A percentile compares a stretch with the other conserved stretches of the same genome.
These are phyloP conservation scores for Nicotiana rustica DNA, from an alignment of 305 asterid species.

Conservation along the genomic window DNA sequence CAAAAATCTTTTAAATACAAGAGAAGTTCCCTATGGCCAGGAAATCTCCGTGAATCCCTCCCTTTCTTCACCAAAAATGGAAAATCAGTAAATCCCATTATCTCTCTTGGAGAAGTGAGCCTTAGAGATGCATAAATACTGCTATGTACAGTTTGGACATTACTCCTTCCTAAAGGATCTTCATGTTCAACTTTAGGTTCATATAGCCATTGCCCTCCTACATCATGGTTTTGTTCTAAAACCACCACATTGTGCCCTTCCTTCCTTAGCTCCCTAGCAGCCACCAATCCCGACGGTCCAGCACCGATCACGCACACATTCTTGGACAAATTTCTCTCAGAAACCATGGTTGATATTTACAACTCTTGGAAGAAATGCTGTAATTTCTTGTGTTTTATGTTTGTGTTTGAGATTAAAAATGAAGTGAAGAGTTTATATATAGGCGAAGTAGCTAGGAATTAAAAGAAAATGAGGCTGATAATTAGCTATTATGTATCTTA, in stretches of 20 bases:
- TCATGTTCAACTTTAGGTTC: slow-evolving; percentile 60
- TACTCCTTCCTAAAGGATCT: slow-evolving; percentile 52
- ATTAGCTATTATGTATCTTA: background rate
- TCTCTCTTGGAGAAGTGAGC: slow-evolving; percentile 74
- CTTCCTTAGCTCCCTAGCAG: slow-evolving; percentile 74
- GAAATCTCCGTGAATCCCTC: slow-evolving; percentile 84
- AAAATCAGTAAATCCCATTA: slow-evolving; percentile 91
- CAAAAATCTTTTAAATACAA: slow-evolving; percentile 75
- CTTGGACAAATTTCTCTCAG: slow-evolving; percentile 48
- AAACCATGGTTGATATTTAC: slow-evolving; percentile 46
- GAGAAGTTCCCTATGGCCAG: slow-evolving; percentile 75
- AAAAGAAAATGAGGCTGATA: slow-evolving; percentile 27
- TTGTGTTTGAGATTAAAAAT: background rate
- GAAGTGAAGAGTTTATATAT: background rate
- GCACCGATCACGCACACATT: slow-evolving; percentile 78
- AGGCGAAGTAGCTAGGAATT: background rate
- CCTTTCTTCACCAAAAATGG: slow-evolving; percentile 69
- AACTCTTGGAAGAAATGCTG: background rate
- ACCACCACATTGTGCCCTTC: slow-evolving; percentile 79
- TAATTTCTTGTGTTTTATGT: slow-evolving; percentile 26
- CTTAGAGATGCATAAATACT: slow-evolving; percentile 75
- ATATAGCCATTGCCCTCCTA: slow-evolving; percentile 92
- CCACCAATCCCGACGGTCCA: slow-evolving; percentile 78
- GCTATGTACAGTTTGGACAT: slow-evolving; percentile 62
- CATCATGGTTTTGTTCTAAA: slow-evolving; percentile 72